Evolutionary conservation across 2,329 filamentous ascomycete species (phyloP), one percentile per base, ranked within the genome.

Genomic region (Pyricularia grisea): DNA sequence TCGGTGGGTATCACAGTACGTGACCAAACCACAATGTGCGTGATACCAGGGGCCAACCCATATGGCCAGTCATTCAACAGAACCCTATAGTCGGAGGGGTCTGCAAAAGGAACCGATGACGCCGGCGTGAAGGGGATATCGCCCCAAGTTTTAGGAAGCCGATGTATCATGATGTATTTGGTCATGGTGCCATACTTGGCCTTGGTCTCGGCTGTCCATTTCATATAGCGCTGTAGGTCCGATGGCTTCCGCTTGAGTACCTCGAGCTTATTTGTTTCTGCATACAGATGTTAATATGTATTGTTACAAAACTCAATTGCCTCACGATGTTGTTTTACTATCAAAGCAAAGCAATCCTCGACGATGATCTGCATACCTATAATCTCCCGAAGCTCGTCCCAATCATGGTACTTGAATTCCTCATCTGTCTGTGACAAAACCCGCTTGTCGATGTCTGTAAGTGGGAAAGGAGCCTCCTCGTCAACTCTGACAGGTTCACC

Each of bases 41-140:
- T 83, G 73, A 90, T 87, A 68, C 84, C 84, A 0, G 82, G 76
- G 0, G 82, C 82, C 66, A 97, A 80, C 3, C 92, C 93, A 74
- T 97, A 97, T 0, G 94, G 94, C 94, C 93, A 98, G 82, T 97
- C 94, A 75, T 98, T 97, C 76, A 88, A 83, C 64, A 97, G 81
- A 67, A 97, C 90, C 71, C 88, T 88, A 77, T 85, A 89, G 77
- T 90, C 87, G 42, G 82, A 83, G 4, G 82, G 75, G 63, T 85
- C 79, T 28, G 81, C 76, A 71, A 90, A 88, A 11, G 87, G 87
- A 30, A 81, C 74, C 3, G 74, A 71, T 7, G 85, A 87, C 65
- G 75, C 77, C 4, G 84, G 83, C 14, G 77, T 80, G 76, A 88
- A 89, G 4, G 87, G 87, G 20, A 85, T 84, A 33, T 75, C 72